Evolutionary conservation across 2,329 filamentous ascomycete genomes (phyloP), one percentile per base, ranked within the genome.

Genomic region (Aquanectria penicillioides): DNA sequence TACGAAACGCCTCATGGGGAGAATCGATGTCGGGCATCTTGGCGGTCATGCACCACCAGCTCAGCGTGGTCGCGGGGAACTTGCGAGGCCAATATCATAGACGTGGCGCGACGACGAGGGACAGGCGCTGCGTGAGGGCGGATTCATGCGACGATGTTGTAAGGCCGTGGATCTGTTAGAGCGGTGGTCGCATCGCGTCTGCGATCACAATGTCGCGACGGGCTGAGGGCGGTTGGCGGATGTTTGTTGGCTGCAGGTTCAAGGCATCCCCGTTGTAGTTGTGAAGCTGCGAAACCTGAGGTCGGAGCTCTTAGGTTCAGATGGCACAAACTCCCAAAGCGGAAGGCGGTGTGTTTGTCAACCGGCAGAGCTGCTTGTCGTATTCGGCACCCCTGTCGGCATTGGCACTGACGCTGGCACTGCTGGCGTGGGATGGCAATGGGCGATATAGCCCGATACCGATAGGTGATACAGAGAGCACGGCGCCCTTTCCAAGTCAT

Each of bases 1-100:
- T 56, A 15, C 56, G 65, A 25, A 75, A 69, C 52, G 63, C 57
- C 41, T 71, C 67, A 23, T 52, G 47, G n/a, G 56, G 41, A 18
- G 47, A 38, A 25, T 67, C 65, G 37, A 56, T 52, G 44, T 67
- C 62, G 49, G 68, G 57, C 73, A 74, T 75, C 3, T 22, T 69
- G 55, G 29, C 18, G 52, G 54, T 20, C 20, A n/a, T 52, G 64
- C 57, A 55, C 49, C 58, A 53, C 47, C 28, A 33, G 55, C 29
- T 43, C 43, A 60, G 63, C 53, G 64, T 65, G 60, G 61, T 57
- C 48, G 51, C 48, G 46, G 57, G 54, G 59, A 50, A 51, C 31
- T 58, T 59, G 59, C 41, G 44, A 51, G 49, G 18, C 60, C 58
- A 65, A 50, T 47, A 60, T 23, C 49, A 55, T 54, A 29, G 41